Percentiles rank a stretch among this genome's conserved stretches.
These are phyloP conservation scores for Golubevia sp. DNA, from an alignment of 1,284 basidiomycete species.

Conservation along the genomic window DNA sequence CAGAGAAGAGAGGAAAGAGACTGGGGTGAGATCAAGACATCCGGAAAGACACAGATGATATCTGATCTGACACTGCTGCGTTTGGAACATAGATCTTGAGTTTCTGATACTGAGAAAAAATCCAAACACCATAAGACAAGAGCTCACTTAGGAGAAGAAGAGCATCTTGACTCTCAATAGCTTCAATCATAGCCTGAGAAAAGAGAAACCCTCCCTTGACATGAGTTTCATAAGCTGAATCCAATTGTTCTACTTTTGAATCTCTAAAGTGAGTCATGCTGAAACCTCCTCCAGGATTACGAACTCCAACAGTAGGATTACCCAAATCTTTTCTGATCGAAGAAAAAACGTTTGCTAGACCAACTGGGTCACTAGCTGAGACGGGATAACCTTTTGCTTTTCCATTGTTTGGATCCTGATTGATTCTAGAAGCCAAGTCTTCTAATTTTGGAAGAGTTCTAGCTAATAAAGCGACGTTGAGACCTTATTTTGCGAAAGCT, in stretches of 20 bases:
- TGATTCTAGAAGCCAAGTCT: conserved; percentile 20
- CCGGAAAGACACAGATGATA: conserved; percentile 8
- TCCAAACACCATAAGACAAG: too few relatives aligned
- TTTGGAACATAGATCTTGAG: too few relatives aligned
- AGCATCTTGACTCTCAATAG: conserved; percentile 14
- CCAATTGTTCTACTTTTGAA: conserved; percentile 21
- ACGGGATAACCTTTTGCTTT: conserved; percentile 21
- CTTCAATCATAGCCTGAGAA: conserved; percentile 21
- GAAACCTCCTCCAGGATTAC: conserved; percentile 30
- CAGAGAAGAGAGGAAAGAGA: too few relatives aligned
- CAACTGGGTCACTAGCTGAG: conserved; percentile 17
- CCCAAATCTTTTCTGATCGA: conserved; percentile 16
- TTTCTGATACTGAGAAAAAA: too few relatives aligned
- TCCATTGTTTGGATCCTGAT: conserved; percentile 9
- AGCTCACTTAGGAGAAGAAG: too few relatives aligned
- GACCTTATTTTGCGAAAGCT: conserved; percentile 22
- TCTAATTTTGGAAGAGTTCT: conserved; percentile 21
- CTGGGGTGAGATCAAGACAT: conserved; percentile 1
- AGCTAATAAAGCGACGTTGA: conserved; percentile 24
- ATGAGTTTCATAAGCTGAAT: conserved; percentile 23
- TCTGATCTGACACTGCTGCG: neutral
- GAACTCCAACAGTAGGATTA: conserved; percentile 19
- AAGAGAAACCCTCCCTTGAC: conserved; percentile 25
- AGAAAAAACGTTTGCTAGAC: conserved; percentile 13
- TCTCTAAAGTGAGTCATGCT: conserved; percentile 16